phyloP scores from a whole-genome alignment of 1,284 basidiomycete species.

The Puccinia sorghi region DNA sequence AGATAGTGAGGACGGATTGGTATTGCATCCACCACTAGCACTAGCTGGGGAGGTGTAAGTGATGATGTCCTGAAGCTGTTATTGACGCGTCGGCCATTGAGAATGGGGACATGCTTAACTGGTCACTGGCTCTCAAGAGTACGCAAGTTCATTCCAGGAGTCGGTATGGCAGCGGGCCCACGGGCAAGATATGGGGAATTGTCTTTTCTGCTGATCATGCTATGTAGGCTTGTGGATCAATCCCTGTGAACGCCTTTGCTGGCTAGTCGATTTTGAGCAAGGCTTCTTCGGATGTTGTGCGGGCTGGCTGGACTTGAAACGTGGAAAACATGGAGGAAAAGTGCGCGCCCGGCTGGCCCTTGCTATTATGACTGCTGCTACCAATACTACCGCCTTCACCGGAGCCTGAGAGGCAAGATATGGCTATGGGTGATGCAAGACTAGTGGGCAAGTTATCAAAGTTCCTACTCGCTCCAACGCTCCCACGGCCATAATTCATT shows the following conservation, averaged over 20 bases:
- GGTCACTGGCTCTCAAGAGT: slow-evolving; percentile 28
- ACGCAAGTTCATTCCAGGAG: neutral
- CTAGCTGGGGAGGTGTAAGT: neutral
- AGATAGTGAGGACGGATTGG: slow-evolving; percentile 26
- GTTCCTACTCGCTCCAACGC: neutral
- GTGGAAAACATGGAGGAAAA: slow-evolving; percentile 33
- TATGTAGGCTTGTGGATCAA: slow-evolving; percentile 26
- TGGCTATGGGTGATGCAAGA: slow-evolving; percentile 45
- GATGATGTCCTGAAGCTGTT: neutral
- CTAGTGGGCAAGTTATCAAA: neutral
- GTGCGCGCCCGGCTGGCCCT: slow-evolving; percentile 19
- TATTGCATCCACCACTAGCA: slow-evolving; percentile 17
- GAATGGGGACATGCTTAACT: slow-evolving; percentile 41
- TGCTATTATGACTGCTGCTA: slow-evolving; percentile 42
- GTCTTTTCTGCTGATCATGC: slow-evolving; percentile 30
- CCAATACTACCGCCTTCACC: slow-evolving; percentile 21
- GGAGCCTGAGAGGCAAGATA: slow-evolving; percentile 4
- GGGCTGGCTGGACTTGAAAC: slow-evolving; percentile 27
- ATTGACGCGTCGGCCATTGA: slow-evolving; percentile 21
- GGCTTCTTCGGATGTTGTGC: neutral
- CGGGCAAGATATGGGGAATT: neutral
- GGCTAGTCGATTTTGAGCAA: slow-evolving; percentile 3
- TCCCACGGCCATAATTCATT: neutral
- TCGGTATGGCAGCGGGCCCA: neutral
- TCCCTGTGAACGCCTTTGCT: slow-evolving; percentile 2